A percentile compares a stretch with the other conserved stretches of the same genome.
These are phyloP conservation scores for Populus deltoides DNA, from an alignment of 345 rosid species.

Conservation along the genomic window DNA sequence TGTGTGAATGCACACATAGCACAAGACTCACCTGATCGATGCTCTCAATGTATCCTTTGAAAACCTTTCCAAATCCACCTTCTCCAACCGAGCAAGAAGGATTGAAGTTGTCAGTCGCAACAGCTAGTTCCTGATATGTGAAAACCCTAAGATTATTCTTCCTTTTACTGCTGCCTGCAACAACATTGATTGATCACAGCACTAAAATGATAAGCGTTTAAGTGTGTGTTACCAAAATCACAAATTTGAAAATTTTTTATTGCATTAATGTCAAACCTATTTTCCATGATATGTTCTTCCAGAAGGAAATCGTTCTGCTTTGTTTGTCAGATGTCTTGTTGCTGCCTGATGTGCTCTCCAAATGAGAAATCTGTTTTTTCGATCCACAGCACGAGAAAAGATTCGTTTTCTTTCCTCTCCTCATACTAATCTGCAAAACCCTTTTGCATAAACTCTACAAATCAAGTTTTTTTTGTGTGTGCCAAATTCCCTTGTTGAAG, in stretches of 20 bases:
- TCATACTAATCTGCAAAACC: neutral
- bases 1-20: no score
- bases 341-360: neutral
- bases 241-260: neutral
- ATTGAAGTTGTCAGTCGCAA: constrained; percentile 54
- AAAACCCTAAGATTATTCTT: constrained; percentile 42
- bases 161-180: constrained; percentile 42
- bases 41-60: constrained; percentile 44
- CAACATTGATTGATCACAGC: neutral
- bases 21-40: constrained; percentile 12
- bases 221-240: neutral
- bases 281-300: neutral
- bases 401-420: constrained; percentile 5
- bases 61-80: constrained; percentile 71
- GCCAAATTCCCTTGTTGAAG: neutral
- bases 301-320: constrained; percentile 1
- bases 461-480: neutral
- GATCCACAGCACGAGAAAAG: constrained; percentile 10
- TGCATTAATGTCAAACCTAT: neutral
- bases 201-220: neutral
- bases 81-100: constrained; percentile 47
- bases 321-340: neutral
- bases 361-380: neutral
- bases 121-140: constrained; percentile 43
- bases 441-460: neutral